A percentile compares a stretch with the other conserved stretches of the same genome.
phyloP scores from a whole-genome alignment of 2,329 filamentous ascomycete species.

The Exophiala phaeomuriformis region DNA sequence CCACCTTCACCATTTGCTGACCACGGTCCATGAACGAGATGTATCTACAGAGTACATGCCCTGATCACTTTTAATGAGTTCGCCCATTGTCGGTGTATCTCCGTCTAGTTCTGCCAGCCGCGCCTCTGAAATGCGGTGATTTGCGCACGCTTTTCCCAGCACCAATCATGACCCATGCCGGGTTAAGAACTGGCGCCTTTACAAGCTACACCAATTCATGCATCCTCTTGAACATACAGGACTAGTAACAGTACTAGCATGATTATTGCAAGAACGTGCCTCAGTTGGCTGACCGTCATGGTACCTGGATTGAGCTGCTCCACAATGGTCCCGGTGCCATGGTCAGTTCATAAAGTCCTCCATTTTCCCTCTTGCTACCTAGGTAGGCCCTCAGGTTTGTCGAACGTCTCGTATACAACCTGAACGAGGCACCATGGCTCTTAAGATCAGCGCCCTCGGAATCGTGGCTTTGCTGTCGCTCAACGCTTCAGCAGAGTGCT shows the following conservation, averaged over 20 bases:
- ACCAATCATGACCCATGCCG: not conserved
- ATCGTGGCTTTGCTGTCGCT: conserved; percentile 3
- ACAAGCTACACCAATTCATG: not conserved
- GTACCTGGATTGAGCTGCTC: not conserved
- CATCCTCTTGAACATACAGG: not conserved
- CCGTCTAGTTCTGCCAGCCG: not conserved
- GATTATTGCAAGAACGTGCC: not conserved
- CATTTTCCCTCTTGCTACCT: not conserved
- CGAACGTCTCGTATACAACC: not conserved
- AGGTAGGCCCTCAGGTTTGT: no score
- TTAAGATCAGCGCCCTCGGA: conserved; percentile 5
- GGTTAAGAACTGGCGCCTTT: not conserved
- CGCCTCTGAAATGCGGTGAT: not conserved
- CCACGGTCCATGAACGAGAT: no score
- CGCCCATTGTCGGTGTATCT: not conserved
- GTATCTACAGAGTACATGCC: no score
- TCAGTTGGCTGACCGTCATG: not conserved
- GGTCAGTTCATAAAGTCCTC: not conserved
- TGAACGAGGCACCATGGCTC: conserved; percentile 10
- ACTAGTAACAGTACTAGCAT: no score
- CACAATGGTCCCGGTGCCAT: not conserved
- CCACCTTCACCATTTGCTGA: no score
- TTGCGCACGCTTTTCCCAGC: not conserved
- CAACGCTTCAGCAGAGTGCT: conserved; percentile 8
- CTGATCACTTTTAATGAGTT: not conserved